Evolutionary conservation across 2,329 filamentous ascomycete genomes (phyloP).

Genomic region (Alternaria longipes): DNA sequence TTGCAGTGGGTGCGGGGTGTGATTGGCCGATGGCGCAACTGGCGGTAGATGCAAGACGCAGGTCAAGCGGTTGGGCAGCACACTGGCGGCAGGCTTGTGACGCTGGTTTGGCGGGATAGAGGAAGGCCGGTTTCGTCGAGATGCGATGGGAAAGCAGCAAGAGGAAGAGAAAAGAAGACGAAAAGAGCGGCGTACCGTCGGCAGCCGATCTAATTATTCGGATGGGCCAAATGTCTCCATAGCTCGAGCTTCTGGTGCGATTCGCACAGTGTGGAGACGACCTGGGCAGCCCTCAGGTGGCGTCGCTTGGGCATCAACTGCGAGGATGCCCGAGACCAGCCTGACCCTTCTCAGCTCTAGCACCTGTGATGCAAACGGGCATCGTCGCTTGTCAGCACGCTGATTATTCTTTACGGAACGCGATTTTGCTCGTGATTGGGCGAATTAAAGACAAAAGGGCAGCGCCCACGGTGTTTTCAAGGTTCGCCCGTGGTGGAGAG

Average conservation of each 20-base stretch:
- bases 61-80: constrained; percentile 39
- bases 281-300: constrained; percentile 27
- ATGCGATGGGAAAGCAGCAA: constrained; percentile 22
- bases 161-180: constrained; percentile 24
- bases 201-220: constrained; percentile 41
- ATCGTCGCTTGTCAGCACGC: constrained; percentile 6
- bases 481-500: constrained; percentile 1
- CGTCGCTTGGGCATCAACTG: constrained; percentile 41
- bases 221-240: constrained; percentile 37
- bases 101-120: constrained; percentile 2
- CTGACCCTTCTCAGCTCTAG: constrained; percentile 6
- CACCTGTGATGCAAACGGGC: constrained; percentile 7
- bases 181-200: constrained; percentile 28
- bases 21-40: constrained; percentile 14
- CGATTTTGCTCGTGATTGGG: not conserved
- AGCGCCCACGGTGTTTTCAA: not conserved
- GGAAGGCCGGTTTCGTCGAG: constrained; percentile 10
- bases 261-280: constrained; percentile 40
- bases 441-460: not conserved
- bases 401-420: not conserved
- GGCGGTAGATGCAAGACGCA: constrained; percentile 36
- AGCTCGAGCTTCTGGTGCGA: constrained; percentile 32
- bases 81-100: constrained; percentile 10
- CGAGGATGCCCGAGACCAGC: constrained; percentile 23
- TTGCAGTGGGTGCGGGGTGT: constrained; percentile 35